A percentile compares a stretch with the other conserved stretches of the same genome.
phyloP scores from a whole-genome alignment of 2,329 filamentous ascomycete species.

The Scedosporium minutisporum region DNA sequence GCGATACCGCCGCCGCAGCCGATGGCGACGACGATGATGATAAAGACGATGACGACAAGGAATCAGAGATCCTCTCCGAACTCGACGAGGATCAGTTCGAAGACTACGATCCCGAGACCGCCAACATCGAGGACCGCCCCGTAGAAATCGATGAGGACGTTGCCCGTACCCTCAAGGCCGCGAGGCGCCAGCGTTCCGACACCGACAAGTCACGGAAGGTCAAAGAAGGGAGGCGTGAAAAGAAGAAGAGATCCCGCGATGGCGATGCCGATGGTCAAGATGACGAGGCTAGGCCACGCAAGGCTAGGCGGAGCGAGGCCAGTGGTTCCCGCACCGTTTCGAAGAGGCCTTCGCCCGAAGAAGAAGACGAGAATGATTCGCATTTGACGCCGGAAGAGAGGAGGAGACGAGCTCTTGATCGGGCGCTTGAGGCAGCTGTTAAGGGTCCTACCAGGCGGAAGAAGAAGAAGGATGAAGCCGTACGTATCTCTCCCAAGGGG shows the following conservation, averaged over 20 bases:
- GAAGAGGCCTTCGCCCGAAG: slow-evolving; percentile 38
- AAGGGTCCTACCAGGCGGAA: slow-evolving; percentile 69
- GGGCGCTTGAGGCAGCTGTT: slow-evolving; percentile 77
- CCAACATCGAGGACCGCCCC: slow-evolving; percentile 53
- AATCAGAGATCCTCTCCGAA: slow-evolving; percentile 54
- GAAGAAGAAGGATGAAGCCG: slow-evolving; percentile 44
- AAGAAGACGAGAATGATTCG: slow-evolving; percentile 73
- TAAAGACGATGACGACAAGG: slow-evolving; percentile 35
- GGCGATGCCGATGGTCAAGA: slow-evolving; percentile 43
- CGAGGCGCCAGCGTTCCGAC: slow-evolving; percentile 50
- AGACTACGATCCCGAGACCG: slow-evolving; percentile 57
- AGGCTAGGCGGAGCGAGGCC: slow-evolving; percentile 36
- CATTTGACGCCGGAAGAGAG: slow-evolving; percentile 76
- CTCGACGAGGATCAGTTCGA: slow-evolving; percentile 62
- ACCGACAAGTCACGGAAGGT: slow-evolving; percentile 57
- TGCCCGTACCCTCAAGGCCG: slow-evolving; percentile 52
- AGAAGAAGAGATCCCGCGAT: slow-evolving; percentile 45
- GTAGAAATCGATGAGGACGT: slow-evolving; percentile 60
- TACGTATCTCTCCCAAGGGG: neutral
- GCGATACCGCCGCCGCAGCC: slow-evolving; percentile 20
- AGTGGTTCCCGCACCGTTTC: slow-evolving; percentile 34
- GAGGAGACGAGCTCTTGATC: slow-evolving; percentile 72
- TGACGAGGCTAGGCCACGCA: slow-evolving; percentile 34
- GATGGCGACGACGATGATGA: no score
- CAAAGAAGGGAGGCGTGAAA: slow-evolving; percentile 61